A percentile compares a stretch with the other conserved stretches of the same genome.
Evolutionary conservation across 352 stramenopile species (phyloP).

Genomic region (Pythium plurisporium): DNA sequence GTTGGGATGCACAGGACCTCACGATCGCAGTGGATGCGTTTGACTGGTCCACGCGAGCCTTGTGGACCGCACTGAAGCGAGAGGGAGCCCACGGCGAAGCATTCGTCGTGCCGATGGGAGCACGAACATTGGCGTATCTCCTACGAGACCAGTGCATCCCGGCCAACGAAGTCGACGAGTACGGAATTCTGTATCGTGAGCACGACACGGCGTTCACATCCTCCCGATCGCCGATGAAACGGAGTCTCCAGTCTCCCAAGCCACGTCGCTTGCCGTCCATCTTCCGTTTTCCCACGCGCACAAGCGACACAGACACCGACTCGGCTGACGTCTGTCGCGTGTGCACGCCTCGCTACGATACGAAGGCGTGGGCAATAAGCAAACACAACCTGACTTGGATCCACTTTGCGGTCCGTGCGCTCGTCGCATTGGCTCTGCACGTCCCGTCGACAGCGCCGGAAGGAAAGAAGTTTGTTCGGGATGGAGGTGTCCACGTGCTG

Average conservation of each 20-base stretch:
- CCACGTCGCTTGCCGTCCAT: slow-evolving; percentile 19
- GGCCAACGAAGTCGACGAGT: slow-evolving; percentile 44
- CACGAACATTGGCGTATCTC: slow-evolving; percentile 33
- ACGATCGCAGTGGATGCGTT: slow-evolving; percentile 50
- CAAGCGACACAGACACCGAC: background rate
- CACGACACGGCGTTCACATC: background rate
- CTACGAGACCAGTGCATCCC: slow-evolving; percentile 33
- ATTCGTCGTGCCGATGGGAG: slow-evolving; percentile 41
- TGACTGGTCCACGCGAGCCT: slow-evolving; percentile 36
- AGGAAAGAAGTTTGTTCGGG: slow-evolving; percentile 21
- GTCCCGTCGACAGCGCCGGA: slow-evolving; percentile 33
- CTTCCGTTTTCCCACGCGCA: slow-evolving; percentile 13
- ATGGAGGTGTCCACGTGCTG: background rate
- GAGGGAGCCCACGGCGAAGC: slow-evolving; percentile 16
- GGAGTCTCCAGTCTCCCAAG: background rate
- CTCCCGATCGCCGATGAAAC: background rate
- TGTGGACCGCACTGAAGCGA: slow-evolving; percentile 11
- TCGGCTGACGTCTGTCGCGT: background rate
- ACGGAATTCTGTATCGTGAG: slow-evolving; percentile 2
- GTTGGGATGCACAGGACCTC: slow-evolving; percentile 31
- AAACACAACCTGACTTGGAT: slow-evolving; percentile 8
- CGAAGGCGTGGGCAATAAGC: slow-evolving; percentile 13
- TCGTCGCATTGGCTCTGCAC: slow-evolving; percentile 29
- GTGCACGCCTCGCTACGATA: background rate
- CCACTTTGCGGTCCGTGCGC: slow-evolving; percentile 36